Evolutionary conservation across 2,329 filamentous ascomycete species (phyloP).

Genomic region (Sporothrix variecibatus): DNA sequence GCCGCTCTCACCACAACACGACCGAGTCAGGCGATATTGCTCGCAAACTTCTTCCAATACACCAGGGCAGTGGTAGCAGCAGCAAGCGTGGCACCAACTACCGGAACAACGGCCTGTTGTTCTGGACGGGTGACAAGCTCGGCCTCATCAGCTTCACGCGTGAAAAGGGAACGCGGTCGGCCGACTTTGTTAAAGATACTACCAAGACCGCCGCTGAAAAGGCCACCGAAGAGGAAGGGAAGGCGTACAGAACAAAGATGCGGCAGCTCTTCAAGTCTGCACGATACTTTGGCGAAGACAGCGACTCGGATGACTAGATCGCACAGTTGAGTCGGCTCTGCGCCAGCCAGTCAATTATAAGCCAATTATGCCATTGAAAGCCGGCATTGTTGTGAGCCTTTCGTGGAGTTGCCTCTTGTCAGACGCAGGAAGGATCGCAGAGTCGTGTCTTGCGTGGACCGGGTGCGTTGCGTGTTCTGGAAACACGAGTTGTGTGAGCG

Average conservation of each 20-base stretch:
- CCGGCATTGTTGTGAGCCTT: not conserved
- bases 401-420: not conserved
- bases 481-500: not conserved
- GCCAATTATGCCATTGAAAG: not conserved
- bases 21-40: slow-evolving; percentile 69
- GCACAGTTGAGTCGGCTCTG: not conserved
- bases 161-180: slow-evolving; percentile 49
- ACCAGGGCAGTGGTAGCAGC: slow-evolving; percentile 33
- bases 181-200: slow-evolving; percentile 53
- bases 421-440: not conserved
- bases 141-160: slow-evolving; percentile 69
- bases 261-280: slow-evolving; percentile 75
- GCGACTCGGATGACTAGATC: slow-evolving; percentile 14
- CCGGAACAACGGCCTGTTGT: slow-evolving; percentile 68
- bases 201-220: slow-evolving; percentile 49
- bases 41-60: slow-evolving; percentile 72
- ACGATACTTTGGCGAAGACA: slow-evolving; percentile 51
- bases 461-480: not conserved
- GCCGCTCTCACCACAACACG: not conserved
- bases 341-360: not conserved
- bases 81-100: slow-evolving; percentile 32
- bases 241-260: slow-evolving; percentile 69
- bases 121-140: slow-evolving; percentile 87
- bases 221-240: slow-evolving; percentile 57
- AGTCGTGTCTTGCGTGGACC: not conserved